These are phyloP conservation scores for Citrus sp. DNA, from an alignment of 345 rosid species.

Conservation along the genomic window DNA sequence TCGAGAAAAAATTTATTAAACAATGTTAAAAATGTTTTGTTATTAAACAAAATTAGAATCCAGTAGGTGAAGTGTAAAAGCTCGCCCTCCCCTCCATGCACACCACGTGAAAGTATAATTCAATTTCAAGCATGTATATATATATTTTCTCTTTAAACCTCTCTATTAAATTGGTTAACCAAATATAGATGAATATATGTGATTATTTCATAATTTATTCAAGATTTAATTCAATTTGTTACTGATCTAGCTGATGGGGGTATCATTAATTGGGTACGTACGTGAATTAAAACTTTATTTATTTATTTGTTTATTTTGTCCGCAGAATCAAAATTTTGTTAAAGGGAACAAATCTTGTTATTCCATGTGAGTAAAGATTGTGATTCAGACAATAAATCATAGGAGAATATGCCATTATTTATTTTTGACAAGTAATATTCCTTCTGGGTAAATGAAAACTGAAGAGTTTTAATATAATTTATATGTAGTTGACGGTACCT, in stretches of 20 bases:
- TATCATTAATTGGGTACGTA: no score
- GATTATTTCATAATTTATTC: not conserved
- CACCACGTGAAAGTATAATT: not conserved
- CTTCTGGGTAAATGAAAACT: not conserved
- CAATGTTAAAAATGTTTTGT: not conserved
- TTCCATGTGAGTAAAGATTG: constrained; percentile 14
- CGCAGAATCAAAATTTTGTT: not conserved
- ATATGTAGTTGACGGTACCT: constrained; percentile 8
- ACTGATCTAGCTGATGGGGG: not conserved
- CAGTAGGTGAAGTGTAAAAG: not conserved
- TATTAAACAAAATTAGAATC: no score
- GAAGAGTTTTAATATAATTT: not conserved
- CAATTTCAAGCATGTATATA: not conserved
- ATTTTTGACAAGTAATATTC: not conserved
- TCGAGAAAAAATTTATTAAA: constrained; percentile 9
- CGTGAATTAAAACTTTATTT: no score
- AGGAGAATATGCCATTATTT: constrained; percentile 1
- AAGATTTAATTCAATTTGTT: not conserved
- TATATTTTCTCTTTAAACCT: not conserved
- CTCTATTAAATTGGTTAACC: no score
- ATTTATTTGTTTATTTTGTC: not conserved
- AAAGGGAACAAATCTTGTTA: not conserved
- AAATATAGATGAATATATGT: no score
- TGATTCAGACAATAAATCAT: not conserved
- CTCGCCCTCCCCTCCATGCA: not conserved